phyloP scores from a whole-genome alignment of 768 basidiomycete genomes.

The Austroboletus festivus region DNA sequence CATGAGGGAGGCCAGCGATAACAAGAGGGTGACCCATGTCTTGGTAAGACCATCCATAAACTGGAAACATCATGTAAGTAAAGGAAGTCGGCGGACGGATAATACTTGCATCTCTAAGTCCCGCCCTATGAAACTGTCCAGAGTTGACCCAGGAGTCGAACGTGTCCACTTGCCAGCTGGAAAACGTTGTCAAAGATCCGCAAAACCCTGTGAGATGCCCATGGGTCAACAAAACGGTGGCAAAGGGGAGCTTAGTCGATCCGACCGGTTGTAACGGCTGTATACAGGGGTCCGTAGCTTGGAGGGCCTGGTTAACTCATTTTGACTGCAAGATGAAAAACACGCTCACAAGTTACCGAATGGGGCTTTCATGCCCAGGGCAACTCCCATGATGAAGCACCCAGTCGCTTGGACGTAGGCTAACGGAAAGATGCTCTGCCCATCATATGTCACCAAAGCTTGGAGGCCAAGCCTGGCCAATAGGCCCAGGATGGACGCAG shows the following conservation, averaged over 20 bases:
- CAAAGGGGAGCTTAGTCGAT: background rate
- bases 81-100: background rate
- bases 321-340: constrained; percentile 5
- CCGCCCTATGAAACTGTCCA: constrained; percentile 49
- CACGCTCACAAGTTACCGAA: constrained; percentile 69
- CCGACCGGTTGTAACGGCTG: constrained; percentile 80
- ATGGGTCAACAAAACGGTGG: constrained; percentile 1
- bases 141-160: constrained; percentile 84
- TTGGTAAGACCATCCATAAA: constrained; percentile 84
- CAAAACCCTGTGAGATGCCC: constrained; percentile 66
- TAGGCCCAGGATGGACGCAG: constrained; percentile 81
- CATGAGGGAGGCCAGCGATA: constrained; percentile 72
- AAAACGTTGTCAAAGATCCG: constrained; percentile 95
- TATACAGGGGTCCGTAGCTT: constrained; percentile 88
- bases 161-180: constrained; percentile 88
- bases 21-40: constrained; percentile 70
- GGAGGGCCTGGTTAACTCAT: constrained; percentile 6
- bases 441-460: constrained; percentile 72
- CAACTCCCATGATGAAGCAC: constrained; percentile 89
- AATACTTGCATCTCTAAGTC: constrained; percentile 67
- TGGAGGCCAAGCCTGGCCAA: constrained; percentile 77
- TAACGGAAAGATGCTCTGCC: constrained; percentile 73
- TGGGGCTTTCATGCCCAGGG: constrained; percentile 64
- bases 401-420: constrained; percentile 85
- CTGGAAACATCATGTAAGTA: constrained; percentile 39